Base-by-base conservation (phyloP, 305 asterid genomes). In the Fraxinus dipetala region DNA sequence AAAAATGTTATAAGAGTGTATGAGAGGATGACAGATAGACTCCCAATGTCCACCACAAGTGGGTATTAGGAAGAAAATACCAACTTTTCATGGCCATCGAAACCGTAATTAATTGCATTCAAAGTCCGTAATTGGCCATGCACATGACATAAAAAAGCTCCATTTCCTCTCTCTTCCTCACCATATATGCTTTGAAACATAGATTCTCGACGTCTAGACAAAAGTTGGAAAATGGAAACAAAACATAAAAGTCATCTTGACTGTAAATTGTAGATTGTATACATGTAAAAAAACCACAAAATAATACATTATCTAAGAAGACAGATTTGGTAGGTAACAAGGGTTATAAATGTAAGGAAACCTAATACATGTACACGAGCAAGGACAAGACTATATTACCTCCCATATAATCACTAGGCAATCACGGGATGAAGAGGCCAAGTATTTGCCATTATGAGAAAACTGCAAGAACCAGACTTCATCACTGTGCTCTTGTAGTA, bases 401-500 rank as follows among this genome's bases (percentile, higher is more conserved):
- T 95, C 98, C 98, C 98, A 95, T 84, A 95, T 83, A 79, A 95
- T 91, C 80, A 90, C 95, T 38, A 91, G 85, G 83, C 78, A 76
- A 84, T 93, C 94, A 43, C 88, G 91, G 79, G 98, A 91, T 40
- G 98, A 95, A 16, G 98, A 95, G 78, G 98, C 99, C 89, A 95
- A 87, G 87, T 90, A 92, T 87, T 91, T 91, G 73, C 99, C 99
- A 84, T 89, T 89, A 83, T 92, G 94, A 83, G 98, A 93, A 86
- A 93, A 95, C 82, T 92, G 91, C 93, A 95, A 88, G 88, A 88
- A 91, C 98, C 97, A 93, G 82, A 95, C 94, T 91, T 95, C 99
- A 84, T 89, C 93, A 10, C 59, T 78, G 86, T 95, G 99, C 75
- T 89, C 99, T 34, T 76, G 81, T 78, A 93, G 83, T 84, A 95